Percentiles rank a stretch among this genome's conserved stretches.
phyloP scores from a whole-genome alignment of 108 stramenopile species.

The Cyclostephanos invisitatus region DNA sequence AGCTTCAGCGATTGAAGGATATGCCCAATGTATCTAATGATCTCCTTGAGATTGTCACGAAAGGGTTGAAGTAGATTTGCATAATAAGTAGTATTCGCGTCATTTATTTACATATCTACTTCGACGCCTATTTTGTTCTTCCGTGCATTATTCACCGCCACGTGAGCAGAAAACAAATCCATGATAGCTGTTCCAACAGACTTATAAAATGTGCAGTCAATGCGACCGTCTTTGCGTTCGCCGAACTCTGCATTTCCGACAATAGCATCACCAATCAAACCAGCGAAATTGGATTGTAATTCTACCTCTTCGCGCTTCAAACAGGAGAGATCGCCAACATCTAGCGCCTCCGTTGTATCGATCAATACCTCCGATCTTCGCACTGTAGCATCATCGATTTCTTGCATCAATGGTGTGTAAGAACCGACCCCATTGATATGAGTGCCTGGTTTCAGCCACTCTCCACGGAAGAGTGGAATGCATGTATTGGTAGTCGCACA shows the following conservation, averaged over 20 bases:
- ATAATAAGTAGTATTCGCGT: slow-evolving; percentile 1
- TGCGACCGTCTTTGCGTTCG: slow-evolving; percentile 21
- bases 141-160: slow-evolving; percentile 24
- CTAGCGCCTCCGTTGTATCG: slow-evolving; percentile 72
- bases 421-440: slow-evolving; percentile 78
- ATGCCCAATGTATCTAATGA: slow-evolving; percentile 77
- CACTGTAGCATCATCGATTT: slow-evolving; percentile 52
- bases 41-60: slow-evolving; percentile 79
- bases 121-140: slow-evolving; percentile 24
- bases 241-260: slow-evolving; percentile 25
- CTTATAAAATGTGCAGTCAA: slow-evolving; percentile 75
- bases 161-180: slow-evolving; percentile 73
- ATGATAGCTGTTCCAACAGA: slow-evolving; percentile 79
- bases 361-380: slow-evolving; percentile 54
- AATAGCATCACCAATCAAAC: slow-evolving; percentile 64
- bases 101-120: slow-evolving; percentile 30
- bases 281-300: slow-evolving; percentile 41
- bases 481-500: slow-evolving; percentile 66
- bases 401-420: slow-evolving; percentile 74
- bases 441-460: slow-evolving; percentile 53
- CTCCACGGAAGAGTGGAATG: slow-evolving; percentile 61
- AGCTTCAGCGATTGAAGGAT: slow-evolving; percentile 63
- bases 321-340: slow-evolving; percentile 66
- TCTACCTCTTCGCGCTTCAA: slow-evolving; percentile 46
- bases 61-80: slow-evolving; percentile 55